Conservation (phyloP, 371 early-diverging fungal species). For the Zychaea mexicana region DNA sequence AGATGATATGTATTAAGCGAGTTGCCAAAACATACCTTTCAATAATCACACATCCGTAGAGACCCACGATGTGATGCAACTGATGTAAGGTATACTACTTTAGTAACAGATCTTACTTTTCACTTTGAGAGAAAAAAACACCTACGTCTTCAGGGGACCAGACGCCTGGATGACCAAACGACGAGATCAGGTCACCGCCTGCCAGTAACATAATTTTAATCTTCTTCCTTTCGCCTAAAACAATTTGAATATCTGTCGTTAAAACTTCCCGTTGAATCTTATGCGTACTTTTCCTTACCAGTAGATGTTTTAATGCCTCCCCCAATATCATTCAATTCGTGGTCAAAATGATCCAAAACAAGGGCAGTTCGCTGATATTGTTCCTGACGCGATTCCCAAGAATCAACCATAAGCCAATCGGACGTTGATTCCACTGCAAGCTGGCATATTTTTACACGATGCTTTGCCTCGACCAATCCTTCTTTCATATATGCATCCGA, state of each 20-base stretch:
- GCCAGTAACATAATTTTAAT: constrained; percentile 92
- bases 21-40: constrained; percentile 72
- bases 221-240: constrained; percentile 7
- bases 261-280: not conserved
- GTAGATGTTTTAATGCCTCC: constrained; percentile 51
- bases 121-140: too few species aligned
- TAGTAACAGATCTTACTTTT: not conserved
- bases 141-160: constrained; percentile 93
- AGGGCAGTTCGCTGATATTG: constrained; percentile 87
- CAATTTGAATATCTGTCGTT: not conserved
- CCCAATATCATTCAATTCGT: constrained; percentile 75
- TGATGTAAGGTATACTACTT: constrained; percentile 24
- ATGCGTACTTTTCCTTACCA: constrained; percentile 27
- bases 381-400: constrained; percentile 88
- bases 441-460: constrained; percentile 94
- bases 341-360: constrained; percentile 94
- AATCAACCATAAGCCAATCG: constrained; percentile 94
- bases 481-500: constrained; percentile 91
- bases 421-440: constrained; percentile 81
- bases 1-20: not conserved
- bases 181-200: constrained; percentile 96
- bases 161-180: constrained; percentile 89
- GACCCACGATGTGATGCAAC: constrained; percentile 91
- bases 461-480: constrained; percentile 84
- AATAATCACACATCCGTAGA: constrained; percentile 93